A percentile compares a stretch with the other conserved stretches of the same genome.
These are phyloP conservation scores for Starmerella asiatica DNA, from an alignment of 805 yeast species.

Conservation along the genomic window DNA sequence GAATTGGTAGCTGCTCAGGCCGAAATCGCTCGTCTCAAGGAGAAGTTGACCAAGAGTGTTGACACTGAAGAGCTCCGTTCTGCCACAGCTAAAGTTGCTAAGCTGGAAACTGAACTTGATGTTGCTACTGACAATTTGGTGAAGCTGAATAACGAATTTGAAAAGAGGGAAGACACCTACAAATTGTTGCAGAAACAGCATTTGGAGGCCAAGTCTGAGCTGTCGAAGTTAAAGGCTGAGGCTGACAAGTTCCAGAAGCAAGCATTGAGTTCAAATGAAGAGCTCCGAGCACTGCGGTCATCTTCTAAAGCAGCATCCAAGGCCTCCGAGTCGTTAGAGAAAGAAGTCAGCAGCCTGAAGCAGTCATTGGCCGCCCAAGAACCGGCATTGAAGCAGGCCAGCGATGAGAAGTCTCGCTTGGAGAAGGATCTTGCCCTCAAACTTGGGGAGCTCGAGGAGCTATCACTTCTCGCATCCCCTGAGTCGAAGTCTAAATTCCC, in stretches of 20 bases:
- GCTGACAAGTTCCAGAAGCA: neutral
- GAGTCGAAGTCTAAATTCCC: neutral
- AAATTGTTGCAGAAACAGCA: neutral
- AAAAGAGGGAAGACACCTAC: conserved; percentile 7
- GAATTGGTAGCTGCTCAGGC: neutral
- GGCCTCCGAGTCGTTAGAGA: conserved; percentile 11
- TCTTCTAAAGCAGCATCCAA: neutral
- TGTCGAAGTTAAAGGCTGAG: neutral
- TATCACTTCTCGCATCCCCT: neutral
- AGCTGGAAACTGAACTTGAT: conserved; percentile 19
- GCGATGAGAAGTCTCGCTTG: neutral
- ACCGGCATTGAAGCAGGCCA: neutral
- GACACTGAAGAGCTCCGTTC: neutral
- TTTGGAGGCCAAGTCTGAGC: no score
- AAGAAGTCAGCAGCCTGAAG: conserved; percentile 11
- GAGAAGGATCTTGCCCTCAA: conserved; percentile 5
- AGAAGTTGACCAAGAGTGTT: neutral
- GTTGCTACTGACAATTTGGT: conserved; percentile 21
- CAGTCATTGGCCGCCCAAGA: neutral
- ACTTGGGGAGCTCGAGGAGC: conserved; percentile 1
- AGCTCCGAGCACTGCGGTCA: neutral
- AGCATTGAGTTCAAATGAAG: neutral
- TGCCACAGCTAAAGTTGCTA: neutral
- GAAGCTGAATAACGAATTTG: conserved; percentile 18
- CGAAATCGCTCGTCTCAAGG: neutral